These are phyloP conservation scores for Populus tomentosa DNA, from an alignment of 441 rosid genomes.

Conservation along the genomic window DNA sequence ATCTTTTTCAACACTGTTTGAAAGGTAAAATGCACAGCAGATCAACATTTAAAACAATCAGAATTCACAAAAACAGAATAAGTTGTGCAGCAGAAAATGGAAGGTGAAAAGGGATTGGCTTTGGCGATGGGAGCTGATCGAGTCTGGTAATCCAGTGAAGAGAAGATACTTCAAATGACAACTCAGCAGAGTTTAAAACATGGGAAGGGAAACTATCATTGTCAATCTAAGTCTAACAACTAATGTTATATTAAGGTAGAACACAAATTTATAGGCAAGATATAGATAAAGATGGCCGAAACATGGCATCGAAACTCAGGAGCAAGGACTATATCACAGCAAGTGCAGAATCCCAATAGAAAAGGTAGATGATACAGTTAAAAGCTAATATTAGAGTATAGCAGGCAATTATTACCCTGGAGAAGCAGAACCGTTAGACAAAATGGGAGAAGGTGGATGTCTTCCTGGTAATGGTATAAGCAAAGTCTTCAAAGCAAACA, in stretches of 20 bases:
- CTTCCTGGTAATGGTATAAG: conserved; percentile 59
- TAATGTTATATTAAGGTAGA: background rate
- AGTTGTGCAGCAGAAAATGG: no score
- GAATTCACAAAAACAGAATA: no score
- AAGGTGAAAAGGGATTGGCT: no score
- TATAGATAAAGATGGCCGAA: background rate
- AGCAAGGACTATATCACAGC: background rate
- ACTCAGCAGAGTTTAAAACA: background rate
- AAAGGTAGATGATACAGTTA: background rate
- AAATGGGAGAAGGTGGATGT: conserved; percentile 45
- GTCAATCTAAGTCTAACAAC: background rate
- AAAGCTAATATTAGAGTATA: background rate
- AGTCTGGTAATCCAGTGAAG: background rate
- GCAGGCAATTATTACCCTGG: conserved; percentile 28
- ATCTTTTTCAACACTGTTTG: no score
- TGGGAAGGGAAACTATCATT: background rate
- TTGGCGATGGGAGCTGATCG: no score
- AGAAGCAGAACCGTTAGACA: conserved; percentile 29
- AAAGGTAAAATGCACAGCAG: no score
- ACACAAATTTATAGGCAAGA: background rate
- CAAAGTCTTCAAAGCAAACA: conserved; percentile 58
- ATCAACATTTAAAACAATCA: no score
- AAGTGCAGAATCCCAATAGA: background rate
- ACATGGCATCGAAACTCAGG: background rate
- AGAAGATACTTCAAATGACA: background rate